Conservation (phyloP, 495 filamentous ascomycete genomes). For the Darksidea phi region DNA sequence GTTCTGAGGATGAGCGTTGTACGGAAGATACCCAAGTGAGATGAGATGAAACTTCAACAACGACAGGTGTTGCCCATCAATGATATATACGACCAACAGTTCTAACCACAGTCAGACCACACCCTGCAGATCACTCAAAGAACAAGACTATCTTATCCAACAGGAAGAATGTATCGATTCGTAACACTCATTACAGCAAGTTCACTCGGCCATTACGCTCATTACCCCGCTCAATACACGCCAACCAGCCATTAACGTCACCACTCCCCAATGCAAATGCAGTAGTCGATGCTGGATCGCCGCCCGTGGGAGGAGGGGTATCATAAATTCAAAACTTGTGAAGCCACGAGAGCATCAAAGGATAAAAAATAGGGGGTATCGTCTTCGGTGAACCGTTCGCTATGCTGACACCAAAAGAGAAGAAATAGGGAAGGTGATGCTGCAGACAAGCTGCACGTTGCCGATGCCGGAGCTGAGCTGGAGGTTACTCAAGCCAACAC, state of each 20-base stretch:
- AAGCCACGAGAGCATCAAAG: constrained; percentile 1
- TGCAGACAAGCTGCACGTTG: neutral
- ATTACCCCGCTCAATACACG: neutral
- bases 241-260: constrained; percentile 7
- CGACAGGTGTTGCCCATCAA: too few relatives aligned
- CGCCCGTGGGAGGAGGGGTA: constrained; percentile 21
- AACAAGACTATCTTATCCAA: too few relatives aligned
- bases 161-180: too few relatives aligned
- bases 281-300: constrained; percentile 25
- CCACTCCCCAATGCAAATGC: constrained; percentile 12
- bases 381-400: neutral
- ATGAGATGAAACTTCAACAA: too few relatives aligned
- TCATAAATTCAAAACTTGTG: constrained; percentile 17
- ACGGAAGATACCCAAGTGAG: too few relatives aligned
- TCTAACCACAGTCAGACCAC: too few relatives aligned
- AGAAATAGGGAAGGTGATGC: neutral
- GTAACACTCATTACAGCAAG: neutral
- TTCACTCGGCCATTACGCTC: neutral
- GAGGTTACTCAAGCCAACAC: constrained; percentile 24
- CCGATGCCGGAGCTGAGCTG: too few relatives aligned
- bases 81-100: too few relatives aligned
- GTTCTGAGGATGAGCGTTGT: too few relatives aligned
- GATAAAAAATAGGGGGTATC: constrained; percentile 7
- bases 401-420: neutral
- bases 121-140: too few relatives aligned